phyloP scores from a whole-genome alignment of 352 stramenopile species.

The Phytophthora sp. region DNA sequence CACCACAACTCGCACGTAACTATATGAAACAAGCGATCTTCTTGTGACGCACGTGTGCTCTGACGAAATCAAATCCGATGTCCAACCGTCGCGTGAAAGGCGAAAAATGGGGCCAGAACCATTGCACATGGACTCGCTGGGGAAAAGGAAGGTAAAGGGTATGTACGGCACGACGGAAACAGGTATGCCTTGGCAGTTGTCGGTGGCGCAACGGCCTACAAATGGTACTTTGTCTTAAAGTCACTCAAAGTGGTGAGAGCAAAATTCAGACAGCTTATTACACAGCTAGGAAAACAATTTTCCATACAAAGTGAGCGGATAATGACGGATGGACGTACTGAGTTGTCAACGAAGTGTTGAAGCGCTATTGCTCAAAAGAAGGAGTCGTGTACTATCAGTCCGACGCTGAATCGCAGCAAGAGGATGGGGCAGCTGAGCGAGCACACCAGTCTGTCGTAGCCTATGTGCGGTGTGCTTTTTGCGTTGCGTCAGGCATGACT shows the following conservation, averaged over 20 bases:
- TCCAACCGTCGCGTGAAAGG: constrained; percentile 7
- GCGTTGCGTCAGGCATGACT: too few relatives aligned
- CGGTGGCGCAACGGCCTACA: constrained; percentile 11
- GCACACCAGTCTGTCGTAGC: neutral
- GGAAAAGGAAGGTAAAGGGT: constrained; percentile 1
- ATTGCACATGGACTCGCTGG: constrained; percentile 14
- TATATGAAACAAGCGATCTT: neutral
- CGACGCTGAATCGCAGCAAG: neutral
- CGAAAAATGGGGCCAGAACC: neutral
- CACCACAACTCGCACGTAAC: neutral
- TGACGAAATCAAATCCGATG: neutral
- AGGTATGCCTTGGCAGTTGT: constrained; percentile 3
- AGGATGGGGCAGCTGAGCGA: neutral
- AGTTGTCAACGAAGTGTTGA: neutral
- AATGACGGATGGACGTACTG: constrained; percentile 5
- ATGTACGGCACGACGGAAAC: constrained; percentile 11
- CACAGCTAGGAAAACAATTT: constrained; percentile 7
- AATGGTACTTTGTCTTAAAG: constrained; percentile 2
- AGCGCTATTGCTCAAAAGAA: neutral
- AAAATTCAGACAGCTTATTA: constrained; percentile 3
- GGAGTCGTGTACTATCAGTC: neutral
- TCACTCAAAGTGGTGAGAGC: neutral
- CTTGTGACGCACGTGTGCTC: neutral
- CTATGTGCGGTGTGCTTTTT: neutral
- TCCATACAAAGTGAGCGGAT: constrained; percentile 9